Evolutionary conservation across 1,284 basidiomycete genomes (phyloP), one percentile per base, ranked within the genome.

Genomic region (Clitocybe nebularis): DNA sequence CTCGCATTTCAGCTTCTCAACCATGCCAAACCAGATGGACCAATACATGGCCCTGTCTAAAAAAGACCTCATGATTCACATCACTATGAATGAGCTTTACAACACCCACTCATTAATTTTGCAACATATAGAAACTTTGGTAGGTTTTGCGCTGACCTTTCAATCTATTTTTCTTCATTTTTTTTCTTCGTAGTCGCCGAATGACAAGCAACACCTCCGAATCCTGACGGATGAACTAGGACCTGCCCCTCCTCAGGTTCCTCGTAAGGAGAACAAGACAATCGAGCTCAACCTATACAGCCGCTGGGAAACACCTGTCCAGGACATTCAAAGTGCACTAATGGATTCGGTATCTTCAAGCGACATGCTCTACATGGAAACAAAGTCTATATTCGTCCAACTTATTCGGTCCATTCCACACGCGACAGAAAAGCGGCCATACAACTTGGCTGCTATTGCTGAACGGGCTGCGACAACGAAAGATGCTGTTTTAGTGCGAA

Each of bases 31-130:
- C 16, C 51, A 95, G 90, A 93, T 98, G 84, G 95, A 99, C 67
- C 96, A 99, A 74, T 99, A 99, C 66, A 97, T 99, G 93, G 95
- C 96, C 9, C 72, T 99, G 46, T 97, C 94, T 45, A 99, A 99
- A 77, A 98, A 97, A 69, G 95, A 99, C 62, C 74, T 98, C 48
- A 84, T 89, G 72, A 98, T 99, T 67, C 89, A 92, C 64, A 99
- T 99, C 61, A 98, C 96, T n/a, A 72, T 99, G 63, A 99, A 99
- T 63, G 96, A 99, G 74, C 61, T 99, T 70, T 98, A 97, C 69
- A 96, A 96, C 68, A 98, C 94, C 2, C 95, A 99, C 63, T 89
- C 93, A 23, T 74, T 98, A 58, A 85, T 99, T 49, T 71, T 89
- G 43, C 94, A 98, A 61, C 95, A 99, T 63, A 83, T 98, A 53